Percentiles rank a stretch among this genome's conserved stretches.
Evolutionary conservation across 2,329 filamentous ascomycete genomes (phyloP).

Genomic region (Alternaria longipes): DNA sequence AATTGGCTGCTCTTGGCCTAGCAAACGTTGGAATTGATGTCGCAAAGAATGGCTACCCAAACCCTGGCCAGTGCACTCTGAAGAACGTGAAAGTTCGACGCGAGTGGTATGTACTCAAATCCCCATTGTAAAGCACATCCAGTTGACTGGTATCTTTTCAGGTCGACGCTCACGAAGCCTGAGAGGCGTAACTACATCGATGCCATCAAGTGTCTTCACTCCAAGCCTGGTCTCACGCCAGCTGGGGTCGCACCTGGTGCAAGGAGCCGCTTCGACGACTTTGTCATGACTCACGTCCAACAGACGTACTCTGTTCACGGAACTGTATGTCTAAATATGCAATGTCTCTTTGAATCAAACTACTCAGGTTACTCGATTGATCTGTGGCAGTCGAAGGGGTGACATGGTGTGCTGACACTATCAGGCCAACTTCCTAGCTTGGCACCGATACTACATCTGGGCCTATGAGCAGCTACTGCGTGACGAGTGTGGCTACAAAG

Average conservation of each 20-base stretch:
- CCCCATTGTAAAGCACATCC: neutral
- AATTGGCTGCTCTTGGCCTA: conserved; percentile 1
- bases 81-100: conserved; percentile 48
- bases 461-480: conserved; percentile 53
- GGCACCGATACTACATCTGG: conserved; percentile 56
- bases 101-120: conserved; percentile 52
- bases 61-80: conserved; percentile 43
- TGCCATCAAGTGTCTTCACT: conserved; percentile 43
- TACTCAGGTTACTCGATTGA: neutral
- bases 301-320: conserved; percentile 41
- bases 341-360: neutral
- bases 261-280: conserved; percentile 44
- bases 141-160: conserved; percentile 2
- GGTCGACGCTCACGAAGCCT: conserved; percentile 26
- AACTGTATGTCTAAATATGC: conserved; percentile 32
- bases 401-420: neutral
- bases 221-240: conserved; percentile 34
- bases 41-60: conserved; percentile 29
- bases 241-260: conserved; percentile 32
- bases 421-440: conserved; percentile 44
- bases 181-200: conserved; percentile 42
- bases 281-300: conserved; percentile 43
- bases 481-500: conserved; percentile 54
- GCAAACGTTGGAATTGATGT: conserved; percentile 25
- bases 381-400: too few relatives aligned